These are phyloP conservation scores for Torulaspora delbrueckii DNA, from an alignment of 805 yeast genomes.

Conservation along the genomic window DNA sequence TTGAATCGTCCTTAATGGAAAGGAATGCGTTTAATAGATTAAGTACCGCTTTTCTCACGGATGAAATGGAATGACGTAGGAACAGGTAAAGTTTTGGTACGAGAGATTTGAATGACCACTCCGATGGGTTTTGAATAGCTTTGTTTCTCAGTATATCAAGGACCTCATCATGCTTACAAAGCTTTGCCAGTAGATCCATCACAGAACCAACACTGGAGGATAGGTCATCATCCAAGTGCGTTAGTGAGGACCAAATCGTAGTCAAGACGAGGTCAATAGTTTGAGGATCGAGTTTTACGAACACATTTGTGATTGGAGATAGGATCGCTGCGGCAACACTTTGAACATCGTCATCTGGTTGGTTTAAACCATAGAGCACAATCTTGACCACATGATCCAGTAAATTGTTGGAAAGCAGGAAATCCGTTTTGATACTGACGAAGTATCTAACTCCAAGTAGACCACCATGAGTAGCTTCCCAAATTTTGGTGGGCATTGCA, in stretches of 20 bases:
- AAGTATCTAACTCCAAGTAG: conserved; percentile 88
- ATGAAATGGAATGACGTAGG: conserved; percentile 85
- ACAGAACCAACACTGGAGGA: conserved; percentile 94
- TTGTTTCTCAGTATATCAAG: conserved; percentile 62
- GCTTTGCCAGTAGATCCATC: conserved; percentile 85
- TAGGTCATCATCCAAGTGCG: conserved; percentile 82
- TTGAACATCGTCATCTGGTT: conserved; percentile 89
- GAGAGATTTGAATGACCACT: conserved; percentile 60
- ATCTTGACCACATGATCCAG: conserved; percentile 71
- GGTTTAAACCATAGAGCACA: conserved; percentile 80
- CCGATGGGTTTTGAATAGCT: conserved; percentile 44
- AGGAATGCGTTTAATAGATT: conserved; percentile 76
- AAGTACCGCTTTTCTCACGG: conserved; percentile 84
- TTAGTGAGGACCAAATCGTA: conserved; percentile 87
- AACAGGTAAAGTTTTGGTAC: conserved; percentile 94
- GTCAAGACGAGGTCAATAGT: conserved; percentile 46
- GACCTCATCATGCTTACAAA: conserved; percentile 78
- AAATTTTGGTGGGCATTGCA: conserved; percentile 47
- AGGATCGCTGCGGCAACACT: conserved; percentile 93
- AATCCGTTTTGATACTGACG: conserved; percentile 81
- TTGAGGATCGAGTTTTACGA: conserved; percentile 57
- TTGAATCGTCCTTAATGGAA: conserved; percentile 46
- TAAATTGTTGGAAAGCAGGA: conserved; percentile 52
- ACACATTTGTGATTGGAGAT: conserved; percentile 83
- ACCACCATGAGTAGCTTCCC: conserved; percentile 99